Evolutionary conservation across 192 early-diverging fungal genomes (phyloP).

Genomic region (Backusella sp.): DNA sequence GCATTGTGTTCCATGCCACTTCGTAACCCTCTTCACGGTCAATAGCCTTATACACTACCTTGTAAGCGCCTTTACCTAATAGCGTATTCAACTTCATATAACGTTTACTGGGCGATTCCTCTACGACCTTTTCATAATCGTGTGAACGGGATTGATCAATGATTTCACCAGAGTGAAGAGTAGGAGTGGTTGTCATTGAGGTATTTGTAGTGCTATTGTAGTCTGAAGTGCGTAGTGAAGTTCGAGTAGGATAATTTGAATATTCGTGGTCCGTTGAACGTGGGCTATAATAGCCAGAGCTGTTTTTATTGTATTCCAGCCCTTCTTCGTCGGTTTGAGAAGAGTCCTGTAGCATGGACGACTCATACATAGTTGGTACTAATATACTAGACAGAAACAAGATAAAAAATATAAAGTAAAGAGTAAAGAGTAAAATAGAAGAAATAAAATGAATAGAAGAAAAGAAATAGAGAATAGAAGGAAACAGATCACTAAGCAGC

Average conservation of each 20-base stretch:
- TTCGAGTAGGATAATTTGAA: not conserved
- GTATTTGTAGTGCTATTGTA: not conserved
- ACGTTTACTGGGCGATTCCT: constrained; percentile 53
- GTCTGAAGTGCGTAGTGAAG: not conserved
- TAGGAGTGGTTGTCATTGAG: not conserved
- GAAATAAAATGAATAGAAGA: not conserved
- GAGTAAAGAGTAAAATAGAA: not conserved
- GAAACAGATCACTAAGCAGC: not conserved
- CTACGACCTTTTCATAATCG: constrained; percentile 53
- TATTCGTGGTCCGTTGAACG: not conserved
- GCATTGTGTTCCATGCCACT: constrained; percentile 80
- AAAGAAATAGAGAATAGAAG: not conserved
- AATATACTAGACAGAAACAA: not conserved
- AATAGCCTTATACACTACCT: constrained; percentile 50
- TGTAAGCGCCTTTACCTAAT: constrained; percentile 74
- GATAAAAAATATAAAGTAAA: not conserved
- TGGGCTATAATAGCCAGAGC: not conserved
- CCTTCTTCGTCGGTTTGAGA: not conserved
- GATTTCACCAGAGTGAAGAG: constrained; percentile 32
- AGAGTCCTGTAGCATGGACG: not conserved
- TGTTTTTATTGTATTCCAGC: not conserved
- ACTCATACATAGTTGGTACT: not conserved
- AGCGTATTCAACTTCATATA: constrained; percentile 54
- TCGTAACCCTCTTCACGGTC: constrained; percentile 88
- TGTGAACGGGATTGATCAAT: constrained; percentile 53